phyloP scores from a whole-genome alignment of 208 protist species.

The Acanthamoeba lenticulata region DNA sequence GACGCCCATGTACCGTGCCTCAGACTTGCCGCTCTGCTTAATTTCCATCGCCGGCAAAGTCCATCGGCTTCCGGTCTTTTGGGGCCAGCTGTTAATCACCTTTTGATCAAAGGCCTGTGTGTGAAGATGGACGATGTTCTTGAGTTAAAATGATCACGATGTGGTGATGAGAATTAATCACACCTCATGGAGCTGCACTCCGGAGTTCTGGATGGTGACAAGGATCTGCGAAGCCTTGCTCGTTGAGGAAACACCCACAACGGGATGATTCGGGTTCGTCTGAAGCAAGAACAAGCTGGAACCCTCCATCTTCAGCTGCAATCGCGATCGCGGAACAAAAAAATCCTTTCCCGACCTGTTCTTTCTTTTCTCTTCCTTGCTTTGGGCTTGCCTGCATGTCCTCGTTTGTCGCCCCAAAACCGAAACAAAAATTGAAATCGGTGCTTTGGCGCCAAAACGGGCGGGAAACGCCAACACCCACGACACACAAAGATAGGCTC shows the following conservation, averaged over 20 bases:
- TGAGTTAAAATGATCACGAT: background rate
- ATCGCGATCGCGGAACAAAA: background rate
- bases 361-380: background rate
- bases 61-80: conserved; percentile 40
- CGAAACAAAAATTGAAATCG: background rate
- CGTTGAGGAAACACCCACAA: background rate
- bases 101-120: conserved; percentile 18
- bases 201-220: conserved; percentile 27
- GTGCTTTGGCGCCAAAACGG: no score
- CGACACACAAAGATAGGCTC: background rate
- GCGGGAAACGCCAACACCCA: no score
- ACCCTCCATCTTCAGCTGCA: background rate
- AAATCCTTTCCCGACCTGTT: background rate
- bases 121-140: background rate
- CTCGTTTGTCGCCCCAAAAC: background rate
- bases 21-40: background rate
- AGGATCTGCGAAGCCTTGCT: background rate
- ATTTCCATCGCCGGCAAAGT: conserved; percentile 22
- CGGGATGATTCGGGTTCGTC: conserved; percentile 15
- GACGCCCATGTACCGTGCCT: conserved; percentile 5
- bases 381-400: background rate
- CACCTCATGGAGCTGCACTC: conserved; percentile 1
- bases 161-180: background rate
- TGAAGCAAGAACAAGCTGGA: conserved; percentile 18
- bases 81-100: conserved; percentile 20